Percentiles rank a stretch among this genome's conserved stretches.
These are phyloP conservation scores for Populus ilicifolia DNA, from an alignment of 345 rosid species.

Conservation along the genomic window DNA sequence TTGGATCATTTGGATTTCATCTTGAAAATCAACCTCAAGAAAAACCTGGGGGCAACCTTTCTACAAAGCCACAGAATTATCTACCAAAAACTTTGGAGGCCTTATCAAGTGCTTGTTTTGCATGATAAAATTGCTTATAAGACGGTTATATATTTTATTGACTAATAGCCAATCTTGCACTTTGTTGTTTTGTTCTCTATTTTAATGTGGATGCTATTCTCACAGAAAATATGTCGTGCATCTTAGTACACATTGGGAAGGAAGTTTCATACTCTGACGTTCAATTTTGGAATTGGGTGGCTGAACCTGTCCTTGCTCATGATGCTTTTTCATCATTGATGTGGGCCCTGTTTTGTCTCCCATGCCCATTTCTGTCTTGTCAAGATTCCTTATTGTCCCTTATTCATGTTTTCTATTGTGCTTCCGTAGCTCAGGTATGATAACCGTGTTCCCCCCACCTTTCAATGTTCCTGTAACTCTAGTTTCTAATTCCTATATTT, in stretches of 20 bases:
- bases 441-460: not conserved
- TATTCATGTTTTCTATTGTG: slow-evolving; percentile 75
- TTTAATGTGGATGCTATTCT: slow-evolving; percentile 6
- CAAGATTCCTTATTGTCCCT: slow-evolving; percentile 71
- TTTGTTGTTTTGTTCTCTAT: not conserved
- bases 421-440: slow-evolving; percentile 72
- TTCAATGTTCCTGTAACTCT: not conserved
- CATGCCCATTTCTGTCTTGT: slow-evolving; percentile 71
- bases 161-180: not conserved
- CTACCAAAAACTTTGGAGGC: too few species aligned
- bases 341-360: slow-evolving; percentile 95
- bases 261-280: slow-evolving; percentile 42
- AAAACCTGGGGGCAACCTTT: too few species aligned
- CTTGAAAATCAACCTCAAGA: too few species aligned
- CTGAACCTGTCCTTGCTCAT: slow-evolving; percentile 76
- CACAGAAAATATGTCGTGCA: slow-evolving; percentile 44
- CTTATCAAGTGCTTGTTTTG: too few species aligned
- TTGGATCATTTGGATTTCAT: too few species aligned
- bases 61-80: too few species aligned
- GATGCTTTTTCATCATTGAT: slow-evolving; percentile 96
- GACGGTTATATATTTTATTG: not conserved
- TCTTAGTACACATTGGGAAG: slow-evolving; percentile 42
- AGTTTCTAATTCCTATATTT: slow-evolving; percentile 20
- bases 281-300: slow-evolving; percentile 69
- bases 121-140: not conserved